These are phyloP conservation scores for Corylus avellana DNA, from an alignment of 306 rosid genomes.

Conservation along the genomic window DNA sequence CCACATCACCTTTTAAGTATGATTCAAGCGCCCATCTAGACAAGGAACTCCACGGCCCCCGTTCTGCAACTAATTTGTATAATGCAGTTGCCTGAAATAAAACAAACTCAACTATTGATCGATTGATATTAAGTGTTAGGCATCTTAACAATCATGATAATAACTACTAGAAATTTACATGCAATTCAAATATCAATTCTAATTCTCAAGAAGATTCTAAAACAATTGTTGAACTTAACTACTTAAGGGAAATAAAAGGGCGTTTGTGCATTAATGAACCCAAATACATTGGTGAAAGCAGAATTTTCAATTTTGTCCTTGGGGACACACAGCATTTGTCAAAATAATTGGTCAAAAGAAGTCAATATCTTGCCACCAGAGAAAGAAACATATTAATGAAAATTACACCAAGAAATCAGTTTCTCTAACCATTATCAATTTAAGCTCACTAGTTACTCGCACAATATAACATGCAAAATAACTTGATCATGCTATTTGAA, in stretches of 20 bases:
- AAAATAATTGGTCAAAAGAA: neutral
- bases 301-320: neutral
- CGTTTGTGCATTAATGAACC: neutral
- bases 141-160: neutral
- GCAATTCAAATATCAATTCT: neutral
- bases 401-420: neutral
- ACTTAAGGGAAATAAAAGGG: neutral
- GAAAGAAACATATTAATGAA: too few species aligned
- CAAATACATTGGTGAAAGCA: neutral
- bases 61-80: conserved; percentile 92
- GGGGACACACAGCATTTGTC: neutral
- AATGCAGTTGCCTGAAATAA: conserved; percentile 79
- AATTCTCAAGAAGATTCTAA: too few species aligned
- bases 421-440: neutral
- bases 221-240: neutral
- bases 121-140: neutral
- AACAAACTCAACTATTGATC: conserved; percentile 23
- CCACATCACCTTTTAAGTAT: conserved; percentile 86
- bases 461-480: neutral
- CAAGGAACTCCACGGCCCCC: conserved; percentile 98
- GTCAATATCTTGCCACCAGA: neutral
- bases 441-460: neutral
- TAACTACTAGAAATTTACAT: conserved; percentile 11
- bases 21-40: conserved; percentile 99
- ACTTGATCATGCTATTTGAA: neutral